These are phyloP conservation scores for Rubia tinctorum DNA, from an alignment of 305 asterid genomes.

Conservation along the genomic window DNA sequence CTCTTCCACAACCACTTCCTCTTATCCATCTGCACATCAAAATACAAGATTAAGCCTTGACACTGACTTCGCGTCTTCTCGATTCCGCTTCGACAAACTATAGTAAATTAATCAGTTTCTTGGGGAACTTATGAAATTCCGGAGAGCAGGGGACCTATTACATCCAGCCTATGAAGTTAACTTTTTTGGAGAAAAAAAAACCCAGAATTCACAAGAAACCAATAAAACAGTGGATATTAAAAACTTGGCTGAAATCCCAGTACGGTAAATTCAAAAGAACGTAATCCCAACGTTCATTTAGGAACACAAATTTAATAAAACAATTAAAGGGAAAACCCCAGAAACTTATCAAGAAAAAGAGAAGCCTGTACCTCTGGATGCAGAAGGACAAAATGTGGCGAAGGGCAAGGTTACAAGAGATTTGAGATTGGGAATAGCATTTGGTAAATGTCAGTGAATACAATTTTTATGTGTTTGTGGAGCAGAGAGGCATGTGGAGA, in stretches of 20 bases:
- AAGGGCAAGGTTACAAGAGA: constrained; percentile 4
- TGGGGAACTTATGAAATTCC: too few relatives aligned
- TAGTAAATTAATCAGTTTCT: constrained; percentile 4
- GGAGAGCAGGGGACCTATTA: not conserved
- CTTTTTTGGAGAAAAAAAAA: too few relatives aligned
- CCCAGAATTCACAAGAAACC: not conserved
- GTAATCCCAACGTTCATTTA: not conserved
- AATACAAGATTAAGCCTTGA: not conserved
- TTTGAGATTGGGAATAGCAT: constrained; percentile 10
- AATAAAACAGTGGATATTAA: not conserved
- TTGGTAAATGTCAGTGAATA: not conserved
- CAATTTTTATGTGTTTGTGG: not conserved
- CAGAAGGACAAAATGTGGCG: not conserved
- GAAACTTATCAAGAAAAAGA: not conserved
- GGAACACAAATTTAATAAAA: not conserved
- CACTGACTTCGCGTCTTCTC: constrained; percentile 7
- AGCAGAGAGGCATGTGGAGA: constrained; percentile 15
- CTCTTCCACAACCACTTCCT: constrained; percentile 83
- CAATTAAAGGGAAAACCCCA: not conserved
- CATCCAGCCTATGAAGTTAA: not conserved
- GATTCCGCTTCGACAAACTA: constrained; percentile 32
- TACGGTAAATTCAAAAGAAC: not conserved
- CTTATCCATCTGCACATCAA: constrained; percentile 53
- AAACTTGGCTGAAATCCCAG: constrained; percentile 10
- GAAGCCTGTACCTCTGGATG: constrained; percentile 11